These are phyloP conservation scores for Mycena chlorophos DNA, from an alignment of 768 basidiomycete genomes.

Conservation along the genomic window DNA sequence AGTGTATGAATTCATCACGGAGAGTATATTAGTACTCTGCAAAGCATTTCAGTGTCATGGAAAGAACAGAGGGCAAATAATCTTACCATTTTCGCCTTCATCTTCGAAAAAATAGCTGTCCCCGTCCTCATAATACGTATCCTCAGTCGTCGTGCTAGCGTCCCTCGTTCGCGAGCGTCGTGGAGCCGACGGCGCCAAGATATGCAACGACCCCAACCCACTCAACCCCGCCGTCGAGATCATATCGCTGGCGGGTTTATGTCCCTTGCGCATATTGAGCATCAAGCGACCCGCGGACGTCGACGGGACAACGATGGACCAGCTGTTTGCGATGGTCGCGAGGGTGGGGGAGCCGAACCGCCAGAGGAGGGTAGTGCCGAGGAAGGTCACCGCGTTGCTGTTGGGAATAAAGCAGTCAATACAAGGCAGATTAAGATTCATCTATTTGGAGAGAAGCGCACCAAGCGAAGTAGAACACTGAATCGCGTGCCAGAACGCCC, in stretches of 20 bases:
- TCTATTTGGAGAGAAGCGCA: not conserved
- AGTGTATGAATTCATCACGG: not conserved
- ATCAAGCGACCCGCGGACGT: conserved; percentile 19
- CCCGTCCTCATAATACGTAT: not conserved
- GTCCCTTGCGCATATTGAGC: conserved; percentile 14
- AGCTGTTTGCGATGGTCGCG: conserved; percentile 20
- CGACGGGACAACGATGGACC: conserved; percentile 20
- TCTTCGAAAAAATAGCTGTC: not conserved
- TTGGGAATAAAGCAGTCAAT: no score
- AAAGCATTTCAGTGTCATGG: no score
- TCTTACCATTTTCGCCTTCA: not conserved
- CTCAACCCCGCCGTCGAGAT: conserved; percentile 12
- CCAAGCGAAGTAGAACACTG: conserved; percentile 19
- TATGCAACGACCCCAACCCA: conserved; percentile 14
- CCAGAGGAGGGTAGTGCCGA: conserved; percentile 20
- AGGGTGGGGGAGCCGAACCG: conserved; percentile 13
- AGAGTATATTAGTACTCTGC: not conserved
- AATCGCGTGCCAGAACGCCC: conserved; percentile 17
- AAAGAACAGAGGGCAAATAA: no score
- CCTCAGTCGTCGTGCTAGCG: not conserved
- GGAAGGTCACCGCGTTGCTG: conserved; percentile 16
- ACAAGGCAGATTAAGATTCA: not conserved
- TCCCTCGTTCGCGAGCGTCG: not conserved
- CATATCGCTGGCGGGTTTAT: conserved; percentile 7
- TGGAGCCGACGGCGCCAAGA: not conserved